Base-by-base conservation (phyloP, 495 filamentous ascomycete genomes). In the Acidiella bohemica region DNA sequence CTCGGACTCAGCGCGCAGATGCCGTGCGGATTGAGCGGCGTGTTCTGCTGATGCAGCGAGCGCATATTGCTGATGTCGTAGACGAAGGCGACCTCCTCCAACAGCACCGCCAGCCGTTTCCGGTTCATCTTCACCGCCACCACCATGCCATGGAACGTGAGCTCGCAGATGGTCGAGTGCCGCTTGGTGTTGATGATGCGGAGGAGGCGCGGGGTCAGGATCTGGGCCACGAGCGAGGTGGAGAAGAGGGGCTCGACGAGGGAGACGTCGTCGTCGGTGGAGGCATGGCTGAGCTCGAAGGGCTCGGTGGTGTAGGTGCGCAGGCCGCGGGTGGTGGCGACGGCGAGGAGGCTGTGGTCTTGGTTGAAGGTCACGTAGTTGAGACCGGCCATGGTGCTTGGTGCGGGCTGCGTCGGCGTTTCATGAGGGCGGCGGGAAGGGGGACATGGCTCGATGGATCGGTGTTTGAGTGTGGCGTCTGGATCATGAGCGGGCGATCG, bases 281-380 rank as follows among this genome's bases (percentile, higher is more conserved):
- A 86, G 55, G 86, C 85, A 63, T 84, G 94, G 58, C 84, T 80
- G 61, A 93, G 93, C 49, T 75, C 74, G 57, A 95, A 96, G 1
- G 87, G 88, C 42, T 96, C 92, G 27, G 87, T 94, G 48, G 84
- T 86, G 61, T 93, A 97, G 43, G 93, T 82, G 39, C 87, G 81
- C 60, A 93, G 95, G 46, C 90, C 90, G 58, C 79, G 85, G 27
- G 79, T 76, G 34, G 92, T 95, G 32, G 80, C 83, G 85, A 14
- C n/a, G 18, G 29, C 90, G 44, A 97, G 67, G 58, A 85, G 84
- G 70, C 83, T 92, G 69, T 93, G 82, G 70, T 97, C 90, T 65
- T 97, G 90, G 63, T 97, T 97, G 64, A 96, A 97, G 13, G 86
- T 96, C 54, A 97, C 83, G 58, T 88, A 97, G 59, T 96, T 97